phyloP scores from a whole-genome alignment of 2,329 filamentous ascomycete species.

The Cladosporium sp. region DNA sequence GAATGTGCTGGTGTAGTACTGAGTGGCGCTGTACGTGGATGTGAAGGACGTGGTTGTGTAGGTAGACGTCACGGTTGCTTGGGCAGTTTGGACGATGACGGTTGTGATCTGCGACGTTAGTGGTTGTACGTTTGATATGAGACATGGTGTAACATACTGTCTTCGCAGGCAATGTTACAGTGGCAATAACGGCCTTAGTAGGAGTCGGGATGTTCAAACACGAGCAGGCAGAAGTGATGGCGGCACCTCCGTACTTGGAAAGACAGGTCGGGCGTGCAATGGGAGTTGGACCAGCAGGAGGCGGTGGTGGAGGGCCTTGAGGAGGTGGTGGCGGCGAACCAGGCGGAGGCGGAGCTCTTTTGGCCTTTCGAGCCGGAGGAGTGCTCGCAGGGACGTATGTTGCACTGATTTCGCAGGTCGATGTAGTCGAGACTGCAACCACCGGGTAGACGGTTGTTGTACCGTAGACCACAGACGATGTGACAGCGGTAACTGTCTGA shows the following conservation, averaged over 20 bases:
- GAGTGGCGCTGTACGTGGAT: constrained; percentile 12
- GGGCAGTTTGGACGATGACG: constrained; percentile 1
- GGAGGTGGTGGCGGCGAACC: constrained; percentile 1
- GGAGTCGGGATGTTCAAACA: constrained; percentile 24
- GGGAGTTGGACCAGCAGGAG: constrained; percentile 7
- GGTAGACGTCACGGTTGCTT: constrained; percentile 7
- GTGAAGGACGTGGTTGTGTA: constrained; percentile 4
- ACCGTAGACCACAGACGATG: neutral
- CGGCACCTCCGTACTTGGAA: constrained; percentile 4
- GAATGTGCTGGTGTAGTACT: constrained; percentile 21
- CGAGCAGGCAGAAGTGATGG: constrained; percentile 17
- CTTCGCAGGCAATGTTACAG: constrained; percentile 2
- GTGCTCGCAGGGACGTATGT: constrained; percentile 6
- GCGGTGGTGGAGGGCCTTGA: neutral
- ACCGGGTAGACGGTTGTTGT: constrained; percentile 20
- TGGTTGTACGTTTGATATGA: neutral
- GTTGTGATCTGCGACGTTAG: constrained; percentile 14
- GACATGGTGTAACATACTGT: neutral
- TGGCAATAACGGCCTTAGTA: neutral
- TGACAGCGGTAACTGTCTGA: neutral
- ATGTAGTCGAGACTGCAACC: constrained; percentile 8
- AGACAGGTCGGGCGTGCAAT: constrained; percentile 16
- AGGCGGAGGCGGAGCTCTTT: constrained; percentile 7
- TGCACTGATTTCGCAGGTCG: constrained; percentile 12
- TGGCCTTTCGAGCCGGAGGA: constrained; percentile 2